Evolutionary conservation across 2,329 filamentous ascomycete species (phyloP).

Genomic region (Sclerotinia spermophila): DNA sequence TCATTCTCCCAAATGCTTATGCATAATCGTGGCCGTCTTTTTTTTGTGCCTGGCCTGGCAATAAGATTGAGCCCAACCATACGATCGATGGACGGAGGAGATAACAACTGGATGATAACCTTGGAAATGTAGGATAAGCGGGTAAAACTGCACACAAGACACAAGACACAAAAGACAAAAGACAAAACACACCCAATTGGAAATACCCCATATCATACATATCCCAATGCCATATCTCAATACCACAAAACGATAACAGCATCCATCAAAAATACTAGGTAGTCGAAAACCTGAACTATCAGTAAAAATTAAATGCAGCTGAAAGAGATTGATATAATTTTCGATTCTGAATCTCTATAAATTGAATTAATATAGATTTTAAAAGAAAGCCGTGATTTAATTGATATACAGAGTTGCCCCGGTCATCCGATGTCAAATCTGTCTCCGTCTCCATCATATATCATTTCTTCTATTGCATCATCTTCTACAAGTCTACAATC

Average conservation of each 20-base stretch:
- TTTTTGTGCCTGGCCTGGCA: not conserved
- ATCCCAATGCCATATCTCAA: not conserved
- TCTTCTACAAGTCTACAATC: not conserved
- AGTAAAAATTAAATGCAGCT: not conserved
- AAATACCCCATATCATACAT: not conserved
- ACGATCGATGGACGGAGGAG: not conserved
- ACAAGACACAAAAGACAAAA: not conserved
- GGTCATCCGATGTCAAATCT: not conserved
- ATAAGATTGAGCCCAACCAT: not conserved
- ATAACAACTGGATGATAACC: not conserved
- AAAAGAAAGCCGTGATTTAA: not conserved
- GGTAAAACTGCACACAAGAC: not conserved
- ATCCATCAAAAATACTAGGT: not conserved
- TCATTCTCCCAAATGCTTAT: not conserved
- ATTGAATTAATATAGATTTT: not conserved
- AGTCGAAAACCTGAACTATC: not conserved
- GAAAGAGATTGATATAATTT: not conserved
- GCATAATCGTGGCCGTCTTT: not conserved
- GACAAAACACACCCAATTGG: not conserved
- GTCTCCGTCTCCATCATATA: not conserved
- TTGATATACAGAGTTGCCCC: not conserved
- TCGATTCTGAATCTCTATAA: not conserved
- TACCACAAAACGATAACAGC: not conserved
- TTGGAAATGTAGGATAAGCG: not conserved
- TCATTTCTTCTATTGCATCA: constrained; percentile 1